A percentile compares a stretch with the other conserved stretches of the same genome.
Conservation (phyloP, 2,329 filamentous ascomycete genomes). For the Exophiala sp. region DNA sequence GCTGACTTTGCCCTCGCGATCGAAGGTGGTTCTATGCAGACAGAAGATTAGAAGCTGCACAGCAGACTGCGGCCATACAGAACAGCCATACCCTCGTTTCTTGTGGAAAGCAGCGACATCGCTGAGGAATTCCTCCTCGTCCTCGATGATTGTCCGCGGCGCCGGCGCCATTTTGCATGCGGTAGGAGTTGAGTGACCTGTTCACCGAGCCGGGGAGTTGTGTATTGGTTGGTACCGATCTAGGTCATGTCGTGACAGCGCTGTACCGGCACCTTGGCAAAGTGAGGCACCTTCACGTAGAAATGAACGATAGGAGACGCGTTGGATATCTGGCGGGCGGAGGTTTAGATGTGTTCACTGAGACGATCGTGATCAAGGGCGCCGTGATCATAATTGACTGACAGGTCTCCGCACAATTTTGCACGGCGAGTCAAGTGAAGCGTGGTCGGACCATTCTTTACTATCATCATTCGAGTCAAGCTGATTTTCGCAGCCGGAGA, state of each 20-base stretch:
- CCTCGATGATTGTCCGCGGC: conserved; percentile 34
- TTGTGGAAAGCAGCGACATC: conserved; percentile 68
- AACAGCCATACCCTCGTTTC: conserved; percentile 58
- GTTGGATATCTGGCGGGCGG: neutral
- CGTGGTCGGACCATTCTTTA: neutral
- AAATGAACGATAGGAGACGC: neutral
- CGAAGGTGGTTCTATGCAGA: conserved; percentile 57
- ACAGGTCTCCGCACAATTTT: neutral
- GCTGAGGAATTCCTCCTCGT: conserved; percentile 73
- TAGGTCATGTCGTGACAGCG: neutral
- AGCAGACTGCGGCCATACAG: conserved; percentile 3
- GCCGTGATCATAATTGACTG: neutral
- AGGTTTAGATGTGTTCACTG: neutral
- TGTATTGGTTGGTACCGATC: neutral
- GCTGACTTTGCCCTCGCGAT: conserved; percentile 75
- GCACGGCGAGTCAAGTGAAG: neutral
- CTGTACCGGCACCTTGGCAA: neutral
- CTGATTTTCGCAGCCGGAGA: neutral
- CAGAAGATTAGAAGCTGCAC: conserved; percentile 5
- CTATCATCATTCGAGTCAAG: neutral
- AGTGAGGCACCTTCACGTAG: neutral
- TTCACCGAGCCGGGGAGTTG: neutral
- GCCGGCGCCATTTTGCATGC: conserved; percentile 12
- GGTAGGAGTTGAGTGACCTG: neutral
- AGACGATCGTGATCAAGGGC: neutral